Evolutionary conservation across 306 rosid genomes (phyloP), one percentile per base, ranked within the genome.

Genomic region (Coriaria nepalensis): DNA sequence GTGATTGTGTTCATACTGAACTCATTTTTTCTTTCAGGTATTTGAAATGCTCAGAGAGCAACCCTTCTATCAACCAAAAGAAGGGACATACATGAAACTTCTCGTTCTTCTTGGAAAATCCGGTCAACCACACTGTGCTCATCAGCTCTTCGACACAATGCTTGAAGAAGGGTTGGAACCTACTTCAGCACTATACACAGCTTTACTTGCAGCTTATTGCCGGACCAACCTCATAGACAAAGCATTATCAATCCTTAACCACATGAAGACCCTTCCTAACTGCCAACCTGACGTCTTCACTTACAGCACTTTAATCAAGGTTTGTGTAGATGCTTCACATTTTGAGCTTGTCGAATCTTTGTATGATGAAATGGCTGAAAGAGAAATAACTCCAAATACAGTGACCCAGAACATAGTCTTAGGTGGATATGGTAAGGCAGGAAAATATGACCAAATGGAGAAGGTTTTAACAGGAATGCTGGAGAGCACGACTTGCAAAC

Each of bases 221-320:
- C 74, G 94, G 57, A 85, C 63, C 73, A 73, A 73, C 65, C 67
- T 78, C 50, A 69, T 85, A 66, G 78, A 75, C 2, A 78, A 81
- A 57, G 96, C 87, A 2, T 78, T 90, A 63, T 69, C 53, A 1
- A 61, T 42, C 57, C 80, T 90, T n/a, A 56, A 73, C 63, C 78
- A 62, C 63, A 90, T 90, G 98, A 82, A 90, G 73, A 70, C 68
- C 32, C 87, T 77, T 53, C 94, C 96, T 40, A 56, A 49, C 52
- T 75, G 94, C 73, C 98, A 85, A 63, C 98, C 98, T 37, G 98
- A 90, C 57, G 87, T 90, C 64, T 90, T 73, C 70, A 85, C 95
- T 39, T 85, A 90, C 57, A 81, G 95, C 47, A 79, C 79, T 33
- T 67, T 90, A 45, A 77, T 90, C 38, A 90, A 90, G 72, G 79